These are phyloP conservation scores for Berkeleyomyces basicola DNA, from an alignment of 2,329 filamentous ascomycete species.

Conservation along the genomic window DNA sequence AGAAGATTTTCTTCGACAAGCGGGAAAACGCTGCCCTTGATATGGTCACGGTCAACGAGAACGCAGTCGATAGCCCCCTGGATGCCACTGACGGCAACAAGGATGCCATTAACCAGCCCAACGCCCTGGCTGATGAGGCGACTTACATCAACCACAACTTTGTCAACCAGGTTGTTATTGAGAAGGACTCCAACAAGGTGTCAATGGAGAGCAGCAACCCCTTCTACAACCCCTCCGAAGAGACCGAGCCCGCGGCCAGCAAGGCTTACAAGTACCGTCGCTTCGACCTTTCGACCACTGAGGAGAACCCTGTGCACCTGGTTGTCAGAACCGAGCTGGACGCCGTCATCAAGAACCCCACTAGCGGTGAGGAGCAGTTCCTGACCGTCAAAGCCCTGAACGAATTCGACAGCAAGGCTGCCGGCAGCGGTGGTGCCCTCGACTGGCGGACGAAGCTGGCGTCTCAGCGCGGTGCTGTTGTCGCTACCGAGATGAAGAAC, in stretches of 20 bases:
- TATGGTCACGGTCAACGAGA: slow-evolving; percentile 98
- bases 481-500: slow-evolving; percentile 99
- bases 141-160: slow-evolving; percentile 99
- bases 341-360: slow-evolving; percentile 87
- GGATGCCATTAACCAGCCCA: slow-evolving; percentile 88
- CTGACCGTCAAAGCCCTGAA: slow-evolving; percentile 91
- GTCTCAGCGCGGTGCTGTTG: slow-evolving; percentile 86
- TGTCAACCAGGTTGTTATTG: slow-evolving; percentile 81
- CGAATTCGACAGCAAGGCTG: slow-evolving; percentile 97
- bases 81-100: slow-evolving; percentile 86
- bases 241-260: slow-evolving; percentile 82
- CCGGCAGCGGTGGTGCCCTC: slow-evolving; percentile 81
- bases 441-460: slow-evolving; percentile 96
- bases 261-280: slow-evolving; percentile 98
- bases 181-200: slow-evolving; percentile 62
- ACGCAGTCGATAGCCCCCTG: slow-evolving; percentile 84
- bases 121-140: slow-evolving; percentile 82
- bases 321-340: slow-evolving; percentile 92
- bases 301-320: slow-evolving; percentile 84
- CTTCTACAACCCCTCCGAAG: slow-evolving; percentile 89
- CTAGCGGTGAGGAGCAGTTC: slow-evolving; percentile 80
- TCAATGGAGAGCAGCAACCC: slow-evolving; percentile 82
- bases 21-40: slow-evolving; percentile 86
- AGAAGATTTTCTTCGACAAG: slow-evolving; percentile 99
- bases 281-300: slow-evolving; percentile 88